These are phyloP conservation scores for Triticum aestivum DNA, from an alignment of 176 grass and related monocot genomes.

Conservation along the genomic window IWGSC_CS_RefSeq_v2.1 NC_057795.1:402619685-402620184, in stretches of 20 bases:
- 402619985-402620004: slow-evolving; percentile 69
- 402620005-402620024: slow-evolving; percentile 83
- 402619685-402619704: not conserved
- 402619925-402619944: not conserved
- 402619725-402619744: not conserved
- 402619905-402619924: not conserved
- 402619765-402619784: not conserved
- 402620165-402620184: not conserved
- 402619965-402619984: slow-evolving; percentile 91
- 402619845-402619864: slow-evolving; percentile 28
- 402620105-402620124: slow-evolving; percentile 43
- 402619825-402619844: slow-evolving; percentile 70
- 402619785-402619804: not conserved
- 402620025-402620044: slow-evolving; percentile 63
- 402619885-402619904: not conserved
- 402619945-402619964: not conserved
- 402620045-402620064: slow-evolving; percentile 49
- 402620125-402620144: not conserved
- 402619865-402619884: slow-evolving; percentile 21
- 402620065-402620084: slow-evolving; percentile 74
- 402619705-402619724: not conserved
- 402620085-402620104: slow-evolving; percentile 99
- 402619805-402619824: slow-evolving; percentile 68
- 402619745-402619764: not conserved
- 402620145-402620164: not conserved